Conservation (phyloP, 129 eudicot genomes). For the Pulicaria dysenterica region DNA sequence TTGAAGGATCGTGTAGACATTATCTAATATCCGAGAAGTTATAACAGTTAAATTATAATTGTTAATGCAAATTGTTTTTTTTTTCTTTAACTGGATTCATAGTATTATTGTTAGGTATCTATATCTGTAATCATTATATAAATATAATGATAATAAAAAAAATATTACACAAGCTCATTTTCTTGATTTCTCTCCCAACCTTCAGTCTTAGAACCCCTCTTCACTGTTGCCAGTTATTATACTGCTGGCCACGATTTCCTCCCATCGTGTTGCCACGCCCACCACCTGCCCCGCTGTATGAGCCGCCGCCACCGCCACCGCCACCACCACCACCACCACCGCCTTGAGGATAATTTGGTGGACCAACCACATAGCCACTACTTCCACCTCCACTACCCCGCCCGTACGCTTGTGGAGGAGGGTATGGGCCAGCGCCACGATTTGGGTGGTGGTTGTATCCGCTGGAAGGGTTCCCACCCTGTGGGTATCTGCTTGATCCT, state of each 20-base stretch:
- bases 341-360: slow-evolving; percentile 68
- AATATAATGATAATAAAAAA: not conserved
- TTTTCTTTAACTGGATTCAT: not conserved
- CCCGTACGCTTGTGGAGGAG: slow-evolving; percentile 69
- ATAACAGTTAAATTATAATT: too few relatives aligned
- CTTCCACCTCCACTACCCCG: slow-evolving; percentile 47
- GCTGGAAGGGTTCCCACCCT: slow-evolving; percentile 63
- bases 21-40: too few relatives aligned
- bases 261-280: slow-evolving; percentile 54
- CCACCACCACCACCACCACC: slow-evolving; percentile 29
- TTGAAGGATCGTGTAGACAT: too few relatives aligned
- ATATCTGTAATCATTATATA: slow-evolving; percentile 1
- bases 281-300: slow-evolving; percentile 56
- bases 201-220: not conserved
- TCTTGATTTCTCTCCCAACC: slow-evolving; percentile 4
- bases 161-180: slow-evolving; percentile 6
- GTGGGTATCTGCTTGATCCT: slow-evolving; percentile 65
- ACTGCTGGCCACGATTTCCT: slow-evolving; percentile 74
- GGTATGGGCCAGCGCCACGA: slow-evolving; percentile 66
- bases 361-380: slow-evolving; percentile 60
- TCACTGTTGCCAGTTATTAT: slow-evolving; percentile 68
- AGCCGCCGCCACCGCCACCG: slow-evolving; percentile 59
- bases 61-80: too few relatives aligned
- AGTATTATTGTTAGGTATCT: slow-evolving; percentile 16
- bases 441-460: slow-evolving; percentile 65